Percentiles rank a stretch among this genome's conserved stretches.
Evolutionary conservation across 352 stramenopile species (phyloP).

Genomic region (Phytophthora quininea): DNA sequence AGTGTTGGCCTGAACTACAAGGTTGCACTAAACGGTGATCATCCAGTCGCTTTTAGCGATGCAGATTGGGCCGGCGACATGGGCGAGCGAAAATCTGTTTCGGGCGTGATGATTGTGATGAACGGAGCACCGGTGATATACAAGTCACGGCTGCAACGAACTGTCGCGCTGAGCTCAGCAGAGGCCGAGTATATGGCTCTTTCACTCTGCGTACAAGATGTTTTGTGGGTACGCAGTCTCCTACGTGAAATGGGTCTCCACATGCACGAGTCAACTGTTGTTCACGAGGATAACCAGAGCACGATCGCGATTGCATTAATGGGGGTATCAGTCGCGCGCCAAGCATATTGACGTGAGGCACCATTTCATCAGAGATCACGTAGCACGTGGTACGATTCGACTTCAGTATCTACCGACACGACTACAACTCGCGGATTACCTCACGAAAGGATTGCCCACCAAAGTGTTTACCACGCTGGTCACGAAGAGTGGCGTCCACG

Average conservation of each 20-base stretch:
- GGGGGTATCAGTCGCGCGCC: neutral
- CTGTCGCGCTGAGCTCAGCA: neutral
- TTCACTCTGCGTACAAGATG: neutral
- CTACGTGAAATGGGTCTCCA: neutral
- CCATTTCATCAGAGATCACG: neutral
- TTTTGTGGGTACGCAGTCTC: neutral
- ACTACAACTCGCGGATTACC: neutral
- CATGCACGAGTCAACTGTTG: neutral
- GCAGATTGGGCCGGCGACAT: conserved; percentile 22
- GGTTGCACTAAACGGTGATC: neutral
- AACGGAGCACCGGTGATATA: conserved; percentile 20
- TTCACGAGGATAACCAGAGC: neutral
- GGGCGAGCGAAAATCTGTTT: conserved; percentile 17
- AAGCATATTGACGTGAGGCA: neutral
- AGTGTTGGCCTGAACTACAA: conserved; percentile 16
- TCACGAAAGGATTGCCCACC: neutral
- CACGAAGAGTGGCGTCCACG: neutral
- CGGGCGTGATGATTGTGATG: conserved; percentile 21
- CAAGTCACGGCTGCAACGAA: conserved; percentile 28
- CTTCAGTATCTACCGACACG: neutral
- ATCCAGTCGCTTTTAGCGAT: conserved; percentile 14
- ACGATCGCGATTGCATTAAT: neutral
- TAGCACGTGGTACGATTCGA: neutral
- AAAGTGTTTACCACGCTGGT: neutral
- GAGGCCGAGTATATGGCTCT: neutral